Conservation (phyloP, 345 rosid species). For the Punica granatum region DNA sequence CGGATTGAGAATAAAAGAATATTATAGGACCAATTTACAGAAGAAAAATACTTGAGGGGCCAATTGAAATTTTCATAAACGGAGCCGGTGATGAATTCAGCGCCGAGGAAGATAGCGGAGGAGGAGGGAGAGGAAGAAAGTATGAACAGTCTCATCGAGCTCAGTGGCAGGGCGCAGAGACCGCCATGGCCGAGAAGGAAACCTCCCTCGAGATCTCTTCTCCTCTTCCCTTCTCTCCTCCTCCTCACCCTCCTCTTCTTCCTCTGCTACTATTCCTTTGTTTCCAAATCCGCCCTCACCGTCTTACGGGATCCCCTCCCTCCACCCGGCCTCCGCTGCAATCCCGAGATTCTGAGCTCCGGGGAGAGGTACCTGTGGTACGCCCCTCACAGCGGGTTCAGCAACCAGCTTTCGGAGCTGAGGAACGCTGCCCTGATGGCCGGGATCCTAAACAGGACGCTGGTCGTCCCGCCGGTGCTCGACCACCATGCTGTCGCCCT, state of each 20-base stretch:
- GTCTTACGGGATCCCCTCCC: slow-evolving; percentile 25
- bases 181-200: slow-evolving; percentile 12
- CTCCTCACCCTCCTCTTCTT: slow-evolving; percentile 19
- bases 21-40: not conserved
- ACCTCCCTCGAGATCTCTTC: not conserved
- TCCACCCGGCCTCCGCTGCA: slow-evolving; percentile 37
- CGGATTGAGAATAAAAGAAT: not conserved
- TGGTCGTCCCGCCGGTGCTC: slow-evolving; percentile 77
- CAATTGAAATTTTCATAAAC: not conserved
- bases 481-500: slow-evolving; percentile 92
- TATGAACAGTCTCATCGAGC: slow-evolving; percentile 35
- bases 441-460: slow-evolving; percentile 67
- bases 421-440: slow-evolving; percentile 72
- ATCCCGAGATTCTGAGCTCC: slow-evolving; percentile 6
- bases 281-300: slow-evolving; percentile 36
- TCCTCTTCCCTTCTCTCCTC: slow-evolving; percentile 26
- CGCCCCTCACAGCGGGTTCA: slow-evolving; percentile 93
- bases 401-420: slow-evolving; percentile 90
- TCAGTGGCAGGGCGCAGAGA: slow-evolving; percentile 14
- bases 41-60: not conserved
- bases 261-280: slow-evolving; percentile 32
- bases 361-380: slow-evolving; percentile 58
- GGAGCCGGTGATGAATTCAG: not conserved
- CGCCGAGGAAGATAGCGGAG: not conserved
- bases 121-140: not conserved